Conservation (phyloP, 2,329 filamentous ascomycete species). For the Penicillium sp. region DNA sequence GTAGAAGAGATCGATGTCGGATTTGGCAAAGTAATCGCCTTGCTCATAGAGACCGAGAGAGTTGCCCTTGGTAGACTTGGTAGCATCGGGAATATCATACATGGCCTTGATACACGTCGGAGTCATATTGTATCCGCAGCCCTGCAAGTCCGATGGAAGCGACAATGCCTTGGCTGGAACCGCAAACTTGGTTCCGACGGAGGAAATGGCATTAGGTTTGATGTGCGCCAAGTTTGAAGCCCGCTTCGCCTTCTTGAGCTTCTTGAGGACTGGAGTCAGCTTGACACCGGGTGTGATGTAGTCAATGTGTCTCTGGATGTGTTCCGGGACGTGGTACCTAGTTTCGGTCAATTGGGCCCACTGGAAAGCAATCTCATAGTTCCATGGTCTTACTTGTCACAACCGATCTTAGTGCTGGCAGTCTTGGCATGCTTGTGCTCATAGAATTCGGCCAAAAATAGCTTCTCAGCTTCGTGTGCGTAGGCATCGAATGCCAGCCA, state of each 20-base stretch:
- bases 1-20: conserved; percentile 52
- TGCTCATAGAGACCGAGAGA: conserved; percentile 55
- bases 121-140: conserved; percentile 56
- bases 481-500: conserved; percentile 58
- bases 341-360: background rate
- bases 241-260: conserved; percentile 22
- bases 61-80: conserved; percentile 45
- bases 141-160: conserved; percentile 31
- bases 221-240: conserved; percentile 18
- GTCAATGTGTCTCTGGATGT: conserved; percentile 52
- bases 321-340: conserved; percentile 51
- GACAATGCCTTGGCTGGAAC: conserved; percentile 17
- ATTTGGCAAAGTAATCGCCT: conserved; percentile 52
- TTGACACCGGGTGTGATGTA: conserved; percentile 58
- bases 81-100: conserved; percentile 46
- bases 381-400: conserved; percentile 43
- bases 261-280: conserved; percentile 38
- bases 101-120: conserved; percentile 55
- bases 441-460: conserved; percentile 55
- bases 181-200: conserved; percentile 1
- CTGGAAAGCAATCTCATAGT: too few species aligned
- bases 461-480: conserved; percentile 52
- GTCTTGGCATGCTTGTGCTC: conserved; percentile 46
- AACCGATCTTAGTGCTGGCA: conserved; percentile 31
- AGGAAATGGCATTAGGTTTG: conserved; percentile 8